Percentiles rank a stretch among this genome's conserved stretches.
These are phyloP conservation scores for Zygnema cylindricum DNA, from an alignment of 139 green algal genomes.

Conservation along the genomic window DNA sequence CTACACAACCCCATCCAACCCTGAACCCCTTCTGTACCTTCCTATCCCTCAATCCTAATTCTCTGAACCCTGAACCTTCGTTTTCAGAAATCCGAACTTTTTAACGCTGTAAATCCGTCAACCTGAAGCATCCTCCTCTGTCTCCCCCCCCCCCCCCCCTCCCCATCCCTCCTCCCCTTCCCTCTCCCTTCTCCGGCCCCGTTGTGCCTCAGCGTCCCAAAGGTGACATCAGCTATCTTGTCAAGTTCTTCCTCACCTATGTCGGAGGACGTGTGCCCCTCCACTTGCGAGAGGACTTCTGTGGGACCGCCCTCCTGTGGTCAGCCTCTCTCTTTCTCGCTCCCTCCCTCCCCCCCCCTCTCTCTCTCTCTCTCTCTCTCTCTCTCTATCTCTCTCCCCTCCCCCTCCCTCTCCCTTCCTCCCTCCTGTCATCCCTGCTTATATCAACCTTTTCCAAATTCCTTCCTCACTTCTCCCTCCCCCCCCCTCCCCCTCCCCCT, in stretches of 20 bases:
- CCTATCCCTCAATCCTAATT: background rate
- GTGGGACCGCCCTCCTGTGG: conserved; percentile 57
- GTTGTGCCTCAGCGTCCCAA: conserved; percentile 31
- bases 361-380: too few species aligned
- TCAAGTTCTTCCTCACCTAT: conserved; percentile 60
- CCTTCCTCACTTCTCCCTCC: too few species aligned
- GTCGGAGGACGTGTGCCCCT: conserved; percentile 49
- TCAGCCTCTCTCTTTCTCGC: conserved; percentile 11
- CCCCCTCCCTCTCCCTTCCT: too few species aligned
- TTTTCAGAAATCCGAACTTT: background rate
- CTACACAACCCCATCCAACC: too few species aligned
- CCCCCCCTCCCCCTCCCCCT: too few species aligned
- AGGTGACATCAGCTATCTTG: conserved; percentile 61
- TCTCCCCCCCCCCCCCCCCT: background rate
- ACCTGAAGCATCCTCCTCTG: background rate
- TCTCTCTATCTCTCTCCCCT: too few species aligned
- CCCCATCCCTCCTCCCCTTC: background rate
- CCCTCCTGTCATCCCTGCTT: too few species aligned
- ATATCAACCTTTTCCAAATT: too few species aligned
- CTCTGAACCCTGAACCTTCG: background rate
- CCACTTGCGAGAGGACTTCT: conserved; percentile 58
- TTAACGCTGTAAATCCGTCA: conserved; percentile 3
- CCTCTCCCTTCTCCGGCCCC: background rate
- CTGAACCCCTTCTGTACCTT: conserved; percentile 3
- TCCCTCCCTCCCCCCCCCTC: too few species aligned